Percentiles rank a stretch among this genome's conserved stretches.
Conservation (phyloP, 495 filamentous ascomycete genomes). For the Entonaema liquescens region DNA sequence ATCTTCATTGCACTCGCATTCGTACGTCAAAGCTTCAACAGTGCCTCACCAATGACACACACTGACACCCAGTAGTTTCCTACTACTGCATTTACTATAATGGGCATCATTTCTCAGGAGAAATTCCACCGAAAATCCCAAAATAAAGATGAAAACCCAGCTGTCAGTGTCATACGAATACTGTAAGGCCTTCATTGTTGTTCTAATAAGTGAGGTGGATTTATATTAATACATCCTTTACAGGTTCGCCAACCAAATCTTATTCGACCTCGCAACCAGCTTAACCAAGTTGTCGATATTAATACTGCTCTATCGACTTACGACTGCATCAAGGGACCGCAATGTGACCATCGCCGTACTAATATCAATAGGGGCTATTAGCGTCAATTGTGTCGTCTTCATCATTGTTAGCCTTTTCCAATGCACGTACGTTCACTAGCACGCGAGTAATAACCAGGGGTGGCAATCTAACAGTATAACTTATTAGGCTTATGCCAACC, state of each 20-base stretch:
- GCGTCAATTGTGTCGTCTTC: constrained; percentile 56
- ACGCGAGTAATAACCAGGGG: neutral
- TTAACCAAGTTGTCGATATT: constrained; percentile 67
- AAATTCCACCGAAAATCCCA: constrained; percentile 66
- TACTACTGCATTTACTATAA: constrained; percentile 55
- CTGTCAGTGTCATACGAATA: constrained; percentile 52
- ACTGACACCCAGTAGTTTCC: constrained; percentile 38
- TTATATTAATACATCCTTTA: neutral
- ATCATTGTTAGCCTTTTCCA: constrained; percentile 62
- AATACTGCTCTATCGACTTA: constrained; percentile 55
- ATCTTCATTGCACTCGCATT: constrained; percentile 55
- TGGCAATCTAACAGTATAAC: constrained; percentile 5
- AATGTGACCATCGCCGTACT: constrained; percentile 47
- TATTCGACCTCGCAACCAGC: constrained; percentile 62
- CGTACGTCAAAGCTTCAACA: constrained; percentile 20
- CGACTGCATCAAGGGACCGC: constrained; percentile 30
- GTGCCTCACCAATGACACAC: constrained; percentile 19
- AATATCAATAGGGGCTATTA: constrained; percentile 55
- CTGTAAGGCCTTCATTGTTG: constrained; percentile 31
- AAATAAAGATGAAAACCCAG: constrained; percentile 59
- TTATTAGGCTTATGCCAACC: constrained; percentile 58
- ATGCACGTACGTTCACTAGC: constrained; percentile 59
- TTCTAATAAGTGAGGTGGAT: neutral
- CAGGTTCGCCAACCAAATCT: constrained; percentile 60
- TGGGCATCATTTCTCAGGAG: constrained; percentile 52